A percentile compares a stretch with the other conserved stretches of the same genome.
Evolutionary conservation across 768 basidiomycete genomes (phyloP).

Genomic region (Tulasnella sp.): DNA sequence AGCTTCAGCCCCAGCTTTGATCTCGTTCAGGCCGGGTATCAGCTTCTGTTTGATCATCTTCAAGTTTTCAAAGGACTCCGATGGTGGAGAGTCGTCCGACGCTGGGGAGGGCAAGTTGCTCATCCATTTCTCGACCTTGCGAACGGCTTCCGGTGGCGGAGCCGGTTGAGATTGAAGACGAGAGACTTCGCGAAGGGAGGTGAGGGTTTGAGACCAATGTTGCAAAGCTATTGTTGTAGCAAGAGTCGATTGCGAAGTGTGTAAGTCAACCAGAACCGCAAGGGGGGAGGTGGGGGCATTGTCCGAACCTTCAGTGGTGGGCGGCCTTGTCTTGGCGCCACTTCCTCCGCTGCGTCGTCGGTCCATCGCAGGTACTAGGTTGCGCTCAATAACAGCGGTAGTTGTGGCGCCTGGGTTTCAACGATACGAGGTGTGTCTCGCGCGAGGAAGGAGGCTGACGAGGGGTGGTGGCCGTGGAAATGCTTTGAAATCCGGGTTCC

Average conservation of each 20-base stretch:
- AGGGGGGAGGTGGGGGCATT: conserved; percentile 27
- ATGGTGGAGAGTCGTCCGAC: conserved; percentile 63
- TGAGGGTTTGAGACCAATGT: conserved; percentile 66
- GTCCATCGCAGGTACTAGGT: conserved; percentile 46
- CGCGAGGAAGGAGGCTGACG: background rate
- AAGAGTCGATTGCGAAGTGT: conserved; percentile 18
- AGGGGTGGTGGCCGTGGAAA: background rate
- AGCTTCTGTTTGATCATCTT: conserved; percentile 63
- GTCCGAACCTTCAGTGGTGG: conserved; percentile 67
- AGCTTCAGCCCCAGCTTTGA: conserved; percentile 53
- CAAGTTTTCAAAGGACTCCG: conserved; percentile 62
- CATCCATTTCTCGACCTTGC: conserved; percentile 68
- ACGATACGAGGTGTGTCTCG: background rate
- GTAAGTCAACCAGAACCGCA: background rate
- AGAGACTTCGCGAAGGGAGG: conserved; percentile 50
- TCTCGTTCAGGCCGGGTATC: conserved; percentile 55
- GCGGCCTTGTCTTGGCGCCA: conserved; percentile 51
- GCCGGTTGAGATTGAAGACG: background rate
- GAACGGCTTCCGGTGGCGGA: conserved; percentile 53
- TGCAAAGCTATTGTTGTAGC: conserved; percentile 56
- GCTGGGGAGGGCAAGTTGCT: conserved; percentile 44
- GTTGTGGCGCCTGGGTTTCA: background rate
- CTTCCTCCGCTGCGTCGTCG: conserved; percentile 50
- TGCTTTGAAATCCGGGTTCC: background rate
- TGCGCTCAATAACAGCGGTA: background rate